phyloP scores from a whole-genome alignment of 768 basidiomycete genomes.

The Boletus rubropictus region DNA sequence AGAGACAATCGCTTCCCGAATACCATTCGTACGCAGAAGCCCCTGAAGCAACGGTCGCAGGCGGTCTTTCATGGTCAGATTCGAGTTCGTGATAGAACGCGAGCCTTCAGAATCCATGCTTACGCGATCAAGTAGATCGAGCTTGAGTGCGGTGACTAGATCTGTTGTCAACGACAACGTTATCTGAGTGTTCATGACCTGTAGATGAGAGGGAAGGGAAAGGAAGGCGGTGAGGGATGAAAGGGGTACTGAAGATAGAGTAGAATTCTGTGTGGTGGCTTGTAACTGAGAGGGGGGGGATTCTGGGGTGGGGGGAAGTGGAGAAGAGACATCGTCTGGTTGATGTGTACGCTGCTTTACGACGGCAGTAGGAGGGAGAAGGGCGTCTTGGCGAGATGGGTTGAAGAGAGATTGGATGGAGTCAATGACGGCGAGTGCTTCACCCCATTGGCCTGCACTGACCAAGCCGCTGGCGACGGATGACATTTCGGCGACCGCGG shows the following conservation, averaged over 20 bases:
- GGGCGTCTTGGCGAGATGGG: slow-evolving; percentile 3
- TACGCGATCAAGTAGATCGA: slow-evolving; percentile 58
- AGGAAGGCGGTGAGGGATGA: slow-evolving; percentile 67
- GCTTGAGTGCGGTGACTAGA: slow-evolving; percentile 62
- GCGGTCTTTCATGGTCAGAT: slow-evolving; percentile 53
- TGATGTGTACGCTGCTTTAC: slow-evolving; percentile 7
- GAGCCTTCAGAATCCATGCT: slow-evolving; percentile 16
- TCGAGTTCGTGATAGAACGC: slow-evolving; percentile 20
- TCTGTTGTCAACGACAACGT: slow-evolving; percentile 72
- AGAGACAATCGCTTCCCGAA: slow-evolving; percentile 59
- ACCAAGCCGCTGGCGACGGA: slow-evolving; percentile 68
- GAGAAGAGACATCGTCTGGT: slow-evolving; percentile 20
- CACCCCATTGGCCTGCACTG: slow-evolving; percentile 82
- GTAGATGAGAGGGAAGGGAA: slow-evolving; percentile 70
- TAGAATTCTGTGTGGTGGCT: slow-evolving; percentile 23
- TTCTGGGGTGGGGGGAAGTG: slow-evolving; percentile 36
- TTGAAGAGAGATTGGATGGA: slow-evolving; percentile 59
- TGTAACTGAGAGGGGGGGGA: slow-evolving; percentile 13
- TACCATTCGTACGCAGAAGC: slow-evolving; percentile 64
- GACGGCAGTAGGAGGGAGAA: slow-evolving; percentile 2
- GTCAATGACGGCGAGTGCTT: slow-evolving; percentile 73
- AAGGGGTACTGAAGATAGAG: slow-evolving; percentile 44
- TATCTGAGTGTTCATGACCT: slow-evolving; percentile 68
- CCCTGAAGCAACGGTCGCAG: slow-evolving; percentile 71
- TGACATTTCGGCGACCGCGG: slow-evolving; percentile 72